Conservation (phyloP, 2,329 filamentous ascomycete genomes). For the Fusarium virguliforme region DNA sequence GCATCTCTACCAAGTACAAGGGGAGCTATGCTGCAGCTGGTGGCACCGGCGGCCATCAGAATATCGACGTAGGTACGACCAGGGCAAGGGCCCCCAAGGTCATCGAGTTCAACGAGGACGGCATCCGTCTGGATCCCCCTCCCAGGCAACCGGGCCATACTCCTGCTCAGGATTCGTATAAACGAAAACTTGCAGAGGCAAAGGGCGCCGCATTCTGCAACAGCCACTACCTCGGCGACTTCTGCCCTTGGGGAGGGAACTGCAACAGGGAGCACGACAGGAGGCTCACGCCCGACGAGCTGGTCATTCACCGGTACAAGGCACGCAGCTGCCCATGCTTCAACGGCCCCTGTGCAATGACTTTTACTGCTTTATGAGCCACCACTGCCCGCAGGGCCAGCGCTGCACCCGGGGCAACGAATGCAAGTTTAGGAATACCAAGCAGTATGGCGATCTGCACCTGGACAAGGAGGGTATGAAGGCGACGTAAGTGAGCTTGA, state of each 20-base stretch:
- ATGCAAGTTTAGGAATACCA: neutral
- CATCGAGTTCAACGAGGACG: neutral
- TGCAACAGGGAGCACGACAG: neutral
- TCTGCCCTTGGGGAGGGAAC: neutral
- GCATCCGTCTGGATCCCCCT: neutral
- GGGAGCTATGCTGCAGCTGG: conserved; percentile 7
- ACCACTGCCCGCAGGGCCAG: neutral
- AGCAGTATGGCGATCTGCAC: neutral
- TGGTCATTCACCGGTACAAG: conserved; percentile 6
- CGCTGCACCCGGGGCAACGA: conserved; percentile 1
- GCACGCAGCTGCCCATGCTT: conserved; percentile 6
- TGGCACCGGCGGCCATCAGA: neutral
- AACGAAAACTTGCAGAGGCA: neutral
- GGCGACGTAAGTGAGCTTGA: neutral
- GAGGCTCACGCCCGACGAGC: conserved; percentile 1
- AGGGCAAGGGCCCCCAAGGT: neutral
- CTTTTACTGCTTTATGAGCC: neutral
- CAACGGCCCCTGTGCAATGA: neutral
- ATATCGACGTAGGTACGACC: neutral
- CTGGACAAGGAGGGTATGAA: neutral
- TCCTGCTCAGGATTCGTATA: neutral
- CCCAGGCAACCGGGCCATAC: neutral
- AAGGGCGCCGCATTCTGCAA: neutral
- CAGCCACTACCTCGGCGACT: neutral
- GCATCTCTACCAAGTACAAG: neutral